phyloP scores from a whole-genome alignment of 306 rosid genomes.

The Sicyos edulis region DNA sequence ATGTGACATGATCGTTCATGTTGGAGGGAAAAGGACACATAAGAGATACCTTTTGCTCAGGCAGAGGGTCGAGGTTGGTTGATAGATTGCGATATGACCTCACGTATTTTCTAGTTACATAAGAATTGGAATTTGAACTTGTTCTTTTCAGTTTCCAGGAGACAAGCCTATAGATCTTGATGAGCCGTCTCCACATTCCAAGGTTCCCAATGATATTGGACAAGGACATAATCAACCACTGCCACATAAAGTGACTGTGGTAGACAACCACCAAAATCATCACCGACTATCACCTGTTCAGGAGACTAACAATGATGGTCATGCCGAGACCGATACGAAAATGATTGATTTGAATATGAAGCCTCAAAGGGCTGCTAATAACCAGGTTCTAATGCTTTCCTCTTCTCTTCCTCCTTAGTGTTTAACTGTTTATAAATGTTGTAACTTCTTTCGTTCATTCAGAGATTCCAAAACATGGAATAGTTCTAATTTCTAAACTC shows the following conservation, averaged over 20 bases:
- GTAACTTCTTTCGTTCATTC: too few relatives aligned
- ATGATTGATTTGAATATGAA: constrained; percentile 89
- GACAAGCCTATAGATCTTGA: constrained; percentile 59
- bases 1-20: constrained; percentile 69
- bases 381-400: constrained; percentile 48
- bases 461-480: not conserved
- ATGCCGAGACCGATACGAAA: constrained; percentile 54
- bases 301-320: constrained; percentile 53
- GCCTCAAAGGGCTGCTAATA: constrained; percentile 76
- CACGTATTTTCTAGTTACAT: not conserved
- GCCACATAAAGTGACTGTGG: constrained; percentile 30
- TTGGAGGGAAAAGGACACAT: constrained; percentile 72
- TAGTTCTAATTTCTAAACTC: not conserved
- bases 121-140: constrained; percentile 20
- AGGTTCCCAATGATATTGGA: constrained; percentile 43
- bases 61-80: constrained; percentile 58
- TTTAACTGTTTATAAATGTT: too few relatives aligned
- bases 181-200: constrained; percentile 36
- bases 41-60: constrained; percentile 53
- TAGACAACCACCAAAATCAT: constrained; percentile 45
- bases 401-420: not conserved
- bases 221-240: constrained; percentile 28
- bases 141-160: constrained; percentile 70
- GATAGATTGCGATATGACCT: not conserved
- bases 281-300: constrained; percentile 40